Percentiles rank a stretch among this genome's conserved stretches.
Conservation (phyloP, 768 basidiomycete species). For the Boletus subparvulus region DNA sequence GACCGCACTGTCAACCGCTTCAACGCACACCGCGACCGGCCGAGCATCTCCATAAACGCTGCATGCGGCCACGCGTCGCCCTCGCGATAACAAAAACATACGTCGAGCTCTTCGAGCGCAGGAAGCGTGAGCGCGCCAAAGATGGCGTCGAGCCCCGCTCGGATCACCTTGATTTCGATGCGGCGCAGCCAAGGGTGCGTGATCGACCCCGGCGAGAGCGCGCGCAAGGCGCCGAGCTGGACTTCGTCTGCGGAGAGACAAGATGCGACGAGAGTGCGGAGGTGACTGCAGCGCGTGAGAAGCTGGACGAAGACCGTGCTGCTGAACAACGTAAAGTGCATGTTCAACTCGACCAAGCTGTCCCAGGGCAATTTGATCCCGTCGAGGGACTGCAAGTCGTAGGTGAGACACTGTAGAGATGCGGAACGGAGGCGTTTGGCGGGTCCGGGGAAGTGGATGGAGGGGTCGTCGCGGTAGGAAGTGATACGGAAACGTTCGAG, state of each 20-base stretch:
- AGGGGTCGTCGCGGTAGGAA: conserved; percentile 10
- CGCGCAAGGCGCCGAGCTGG: conserved; percentile 9
- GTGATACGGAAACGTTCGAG: conserved; percentile 26
- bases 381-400: conserved; percentile 25
- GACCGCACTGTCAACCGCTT: conserved; percentile 26
- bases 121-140: conserved; percentile 24
- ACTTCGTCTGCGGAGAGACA: conserved; percentile 26
- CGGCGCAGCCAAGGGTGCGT: conserved; percentile 18
- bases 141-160: conserved; percentile 22
- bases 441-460: conserved; percentile 18
- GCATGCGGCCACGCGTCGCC: conserved; percentile 30
- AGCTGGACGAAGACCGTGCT: conserved; percentile 24
- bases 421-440: conserved; percentile 18
- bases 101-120: conserved; percentile 31
- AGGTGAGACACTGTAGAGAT: conserved; percentile 20
- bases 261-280: conserved; percentile 21
- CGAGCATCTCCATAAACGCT: conserved; percentile 23
- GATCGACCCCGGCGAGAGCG: conserved; percentile 13
- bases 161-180: conserved; percentile 32
- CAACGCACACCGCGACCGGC: conserved; percentile 25
- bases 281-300: conserved; percentile 20
- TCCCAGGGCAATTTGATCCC: conserved; percentile 28
- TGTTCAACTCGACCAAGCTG: conserved; percentile 23
- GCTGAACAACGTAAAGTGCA: conserved; percentile 29
- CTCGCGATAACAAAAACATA: conserved; percentile 33